phyloP scores from a whole-genome alignment of 2,329 filamentous ascomycete species.

The Colletotrichum sp. region DNA sequence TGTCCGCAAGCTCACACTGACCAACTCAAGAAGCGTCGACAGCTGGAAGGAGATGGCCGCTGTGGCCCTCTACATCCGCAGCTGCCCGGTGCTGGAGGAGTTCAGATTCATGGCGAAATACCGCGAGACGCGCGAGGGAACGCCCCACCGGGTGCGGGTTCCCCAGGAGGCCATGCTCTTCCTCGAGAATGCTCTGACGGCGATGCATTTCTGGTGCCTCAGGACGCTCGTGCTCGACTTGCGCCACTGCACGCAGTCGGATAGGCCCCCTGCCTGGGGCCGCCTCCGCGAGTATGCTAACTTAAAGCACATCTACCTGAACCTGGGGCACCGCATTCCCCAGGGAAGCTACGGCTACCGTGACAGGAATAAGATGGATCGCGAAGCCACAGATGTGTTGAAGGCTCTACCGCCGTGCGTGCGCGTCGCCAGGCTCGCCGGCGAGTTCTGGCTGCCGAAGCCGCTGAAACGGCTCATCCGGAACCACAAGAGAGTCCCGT shows the following conservation, averaged over 20 bases:
- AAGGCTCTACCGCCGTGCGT: not conserved
- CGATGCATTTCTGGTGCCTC: no score
- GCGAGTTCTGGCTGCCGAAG: not conserved
- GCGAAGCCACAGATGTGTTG: not conserved
- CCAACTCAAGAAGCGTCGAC: not conserved
- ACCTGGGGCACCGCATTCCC: not conserved
- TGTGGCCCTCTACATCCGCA: not conserved
- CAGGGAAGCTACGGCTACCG: not conserved
- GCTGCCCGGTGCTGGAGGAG: not conserved
- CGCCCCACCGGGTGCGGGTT: not conserved
- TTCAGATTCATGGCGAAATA: not conserved
- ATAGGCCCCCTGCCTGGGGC: not conserved
- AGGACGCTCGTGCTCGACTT: not conserved
- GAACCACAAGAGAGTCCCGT: not conserved
- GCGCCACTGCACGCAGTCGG: not conserved
- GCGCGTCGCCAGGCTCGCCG: not conserved
- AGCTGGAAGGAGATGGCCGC: not conserved
- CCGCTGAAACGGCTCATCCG: not conserved
- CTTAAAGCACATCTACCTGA: not conserved
- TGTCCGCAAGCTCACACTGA: not conserved
- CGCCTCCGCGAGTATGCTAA: not conserved
- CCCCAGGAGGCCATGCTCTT: not conserved
- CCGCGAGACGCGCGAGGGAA: not conserved
- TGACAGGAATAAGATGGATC: not conserved
- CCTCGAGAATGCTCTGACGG: not conserved